These are phyloP conservation scores for Exobasidium cylindrosporum DNA, from an alignment of 1,284 basidiomycete species.

Conservation along the genomic window DNA sequence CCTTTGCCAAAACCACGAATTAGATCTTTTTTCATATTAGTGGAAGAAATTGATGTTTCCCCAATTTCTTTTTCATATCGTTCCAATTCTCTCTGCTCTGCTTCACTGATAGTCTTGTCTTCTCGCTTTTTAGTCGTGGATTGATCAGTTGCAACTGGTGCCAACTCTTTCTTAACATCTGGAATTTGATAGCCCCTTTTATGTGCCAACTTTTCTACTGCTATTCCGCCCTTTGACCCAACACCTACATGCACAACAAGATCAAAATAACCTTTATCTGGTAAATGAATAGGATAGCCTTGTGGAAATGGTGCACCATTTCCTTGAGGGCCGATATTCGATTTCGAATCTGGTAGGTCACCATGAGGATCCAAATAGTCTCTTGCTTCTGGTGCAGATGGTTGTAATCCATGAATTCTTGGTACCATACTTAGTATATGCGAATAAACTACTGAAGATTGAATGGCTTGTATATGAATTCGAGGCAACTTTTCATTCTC, in stretches of 20 bases:
- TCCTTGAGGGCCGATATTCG: constrained; percentile 11
- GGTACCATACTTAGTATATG: constrained; percentile 17
- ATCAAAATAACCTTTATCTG: constrained; percentile 7
- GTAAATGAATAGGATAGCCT: constrained; percentile 11
- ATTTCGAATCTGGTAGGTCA: background rate
- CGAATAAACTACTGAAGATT: constrained; percentile 12
- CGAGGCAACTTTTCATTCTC: background rate
- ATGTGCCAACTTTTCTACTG: constrained; percentile 16
- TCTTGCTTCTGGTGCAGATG: background rate
- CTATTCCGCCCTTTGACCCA: constrained; percentile 13
- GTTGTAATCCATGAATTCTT: constrained; percentile 11
- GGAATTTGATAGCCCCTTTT: constrained; percentile 16
- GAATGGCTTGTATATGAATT: constrained; percentile 18
- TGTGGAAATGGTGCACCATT: constrained; percentile 14
- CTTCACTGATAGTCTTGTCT: background rate
- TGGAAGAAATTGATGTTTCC: background rate
- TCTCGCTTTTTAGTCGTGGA: background rate
- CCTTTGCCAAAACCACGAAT: constrained; percentile 19
- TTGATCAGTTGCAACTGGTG: constrained; percentile 12
- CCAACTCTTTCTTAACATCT: constrained; percentile 12
- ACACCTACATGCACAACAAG: constrained; percentile 18
- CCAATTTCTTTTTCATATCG: background rate
- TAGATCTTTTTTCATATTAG: background rate
- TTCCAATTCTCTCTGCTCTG: background rate
- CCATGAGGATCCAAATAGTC: constrained; percentile 13